A percentile compares a stretch with the other conserved stretches of the same genome.
Conservation (phyloP, 345 rosid species). For the Sonneratia alba region DNA sequence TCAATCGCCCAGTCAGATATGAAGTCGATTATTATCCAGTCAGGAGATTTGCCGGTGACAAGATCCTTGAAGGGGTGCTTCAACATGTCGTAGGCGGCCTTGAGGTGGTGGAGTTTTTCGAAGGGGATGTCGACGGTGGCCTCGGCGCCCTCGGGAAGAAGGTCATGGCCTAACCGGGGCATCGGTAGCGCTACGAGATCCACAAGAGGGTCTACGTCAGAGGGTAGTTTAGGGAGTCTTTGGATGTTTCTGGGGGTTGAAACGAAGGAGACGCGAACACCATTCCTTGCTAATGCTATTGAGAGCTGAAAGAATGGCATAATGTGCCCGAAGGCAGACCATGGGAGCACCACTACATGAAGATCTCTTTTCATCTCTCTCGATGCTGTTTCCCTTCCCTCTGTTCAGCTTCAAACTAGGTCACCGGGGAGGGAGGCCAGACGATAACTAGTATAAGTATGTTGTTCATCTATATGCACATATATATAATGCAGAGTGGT, state of each 20-base stretch:
- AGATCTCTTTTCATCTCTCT: background rate
- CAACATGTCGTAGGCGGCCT: slow-evolving; percentile 24
- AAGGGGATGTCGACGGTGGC: slow-evolving; percentile 28
- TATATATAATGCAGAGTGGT: too few relatives aligned
- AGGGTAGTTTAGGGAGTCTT: slow-evolving; percentile 23
- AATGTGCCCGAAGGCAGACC: slow-evolving; percentile 16
- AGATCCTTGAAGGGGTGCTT: slow-evolving; percentile 17
- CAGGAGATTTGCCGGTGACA: slow-evolving; percentile 9
- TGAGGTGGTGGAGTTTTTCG: slow-evolving; percentile 14
- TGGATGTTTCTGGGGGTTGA: slow-evolving; percentile 16
- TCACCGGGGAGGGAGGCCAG: too few relatives aligned
- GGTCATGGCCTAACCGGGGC: slow-evolving; percentile 10
- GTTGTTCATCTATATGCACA: too few relatives aligned
- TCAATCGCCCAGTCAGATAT: slow-evolving; percentile 15
- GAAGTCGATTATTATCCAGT: slow-evolving; percentile 21
- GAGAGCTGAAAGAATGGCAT: slow-evolving; percentile 19
- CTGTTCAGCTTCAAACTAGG: too few relatives aligned
- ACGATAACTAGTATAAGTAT: too few relatives aligned
- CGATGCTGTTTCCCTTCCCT: too few relatives aligned
- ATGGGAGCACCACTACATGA: slow-evolving; percentile 15
- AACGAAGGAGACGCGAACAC: slow-evolving; percentile 15
- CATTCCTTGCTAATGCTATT: slow-evolving; percentile 13
- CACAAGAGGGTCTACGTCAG: slow-evolving; percentile 2
- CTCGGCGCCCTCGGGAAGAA: slow-evolving; percentile 19
- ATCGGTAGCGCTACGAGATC: slow-evolving; percentile 12